Evolutionary conservation across 345 rosid species (phyloP).

Genomic region (Ceriops zippeliana): DNA sequence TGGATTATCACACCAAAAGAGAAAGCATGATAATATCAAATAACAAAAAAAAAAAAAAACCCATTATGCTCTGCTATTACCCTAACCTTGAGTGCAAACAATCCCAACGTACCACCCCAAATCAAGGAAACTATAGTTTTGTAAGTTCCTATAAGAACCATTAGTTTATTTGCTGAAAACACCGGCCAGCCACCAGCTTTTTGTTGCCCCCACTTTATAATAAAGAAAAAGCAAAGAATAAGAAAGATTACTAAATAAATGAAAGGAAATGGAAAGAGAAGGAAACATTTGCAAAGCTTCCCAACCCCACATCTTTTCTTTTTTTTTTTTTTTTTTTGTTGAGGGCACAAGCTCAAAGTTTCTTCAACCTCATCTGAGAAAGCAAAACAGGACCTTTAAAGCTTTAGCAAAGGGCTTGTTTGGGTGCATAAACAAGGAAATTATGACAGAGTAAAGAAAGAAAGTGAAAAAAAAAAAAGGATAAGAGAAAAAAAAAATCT

Average conservation of each 20-base stretch:
- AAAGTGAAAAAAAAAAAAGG: slow-evolving; percentile 10
- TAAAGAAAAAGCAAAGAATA: slow-evolving; percentile 44
- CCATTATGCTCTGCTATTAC: slow-evolving; percentile 13
- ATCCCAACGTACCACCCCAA: slow-evolving; percentile 35
- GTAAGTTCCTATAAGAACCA: slow-evolving; percentile 15
- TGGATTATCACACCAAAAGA: slow-evolving; percentile 23
- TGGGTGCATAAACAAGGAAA: slow-evolving; percentile 45
- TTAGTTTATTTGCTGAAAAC: slow-evolving; percentile 22
- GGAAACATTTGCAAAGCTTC: slow-evolving; percentile 35
- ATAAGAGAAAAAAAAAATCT: background rate
- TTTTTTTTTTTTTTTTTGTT: slow-evolving; percentile 3
- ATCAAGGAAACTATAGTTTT: slow-evolving; percentile 22
- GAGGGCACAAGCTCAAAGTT: slow-evolving; percentile 32
- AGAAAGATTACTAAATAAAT: slow-evolving; percentile 30
- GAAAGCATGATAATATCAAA: slow-evolving; percentile 14
- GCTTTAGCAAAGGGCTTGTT: slow-evolving; percentile 36
- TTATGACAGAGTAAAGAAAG: slow-evolving; percentile 33
- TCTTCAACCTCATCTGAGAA: slow-evolving; percentile 46
- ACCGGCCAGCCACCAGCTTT: slow-evolving; percentile 39
- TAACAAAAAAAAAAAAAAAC: background rate
- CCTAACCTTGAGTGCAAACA: slow-evolving; percentile 13
- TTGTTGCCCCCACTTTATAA: slow-evolving; percentile 43
- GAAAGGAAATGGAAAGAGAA: slow-evolving; percentile 21
- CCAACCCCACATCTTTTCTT: slow-evolving; percentile 40
- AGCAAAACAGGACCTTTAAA: slow-evolving; percentile 32